These are phyloP conservation scores for Ophiocordyceps sinensis DNA, from an alignment of 2,329 filamentous ascomycete species.

Conservation along the genomic window DNA sequence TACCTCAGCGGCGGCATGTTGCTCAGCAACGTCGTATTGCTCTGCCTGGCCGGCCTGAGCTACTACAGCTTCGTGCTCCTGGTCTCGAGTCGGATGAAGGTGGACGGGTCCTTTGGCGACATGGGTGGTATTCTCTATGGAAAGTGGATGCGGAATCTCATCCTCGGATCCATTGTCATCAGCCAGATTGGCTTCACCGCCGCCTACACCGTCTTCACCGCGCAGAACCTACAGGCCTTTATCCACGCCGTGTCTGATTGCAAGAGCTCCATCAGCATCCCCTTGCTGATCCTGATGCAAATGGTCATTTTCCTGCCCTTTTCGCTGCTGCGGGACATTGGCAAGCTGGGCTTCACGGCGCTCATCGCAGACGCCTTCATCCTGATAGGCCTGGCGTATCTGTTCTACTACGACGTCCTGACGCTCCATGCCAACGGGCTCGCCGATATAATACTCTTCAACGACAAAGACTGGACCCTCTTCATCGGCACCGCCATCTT, in stretches of 20 bases:
- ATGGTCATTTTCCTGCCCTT: conserved; percentile 91
- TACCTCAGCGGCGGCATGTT: conserved; percentile 96
- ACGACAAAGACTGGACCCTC: conserved; percentile 81
- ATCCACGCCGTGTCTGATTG: conserved; percentile 84
- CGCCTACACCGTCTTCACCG: conserved; percentile 93
- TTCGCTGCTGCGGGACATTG: conserved; percentile 88
- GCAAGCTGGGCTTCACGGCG: conserved; percentile 90
- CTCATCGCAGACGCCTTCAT: conserved; percentile 92
- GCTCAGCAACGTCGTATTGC: conserved; percentile 84
- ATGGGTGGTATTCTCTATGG: conserved; percentile 89
- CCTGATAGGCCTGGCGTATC: conserved; percentile 75
- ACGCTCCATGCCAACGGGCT: conserved; percentile 66
- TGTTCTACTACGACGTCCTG: conserved; percentile 88
- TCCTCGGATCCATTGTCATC: conserved; percentile 82
- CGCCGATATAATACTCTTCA: conserved; percentile 82
- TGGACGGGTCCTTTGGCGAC: conserved; percentile 93
- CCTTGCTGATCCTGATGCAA: conserved; percentile 84
- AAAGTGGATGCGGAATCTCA: conserved; percentile 74
- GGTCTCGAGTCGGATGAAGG: conserved; percentile 68
- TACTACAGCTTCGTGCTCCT: conserved; percentile 97
- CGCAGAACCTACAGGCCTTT: conserved; percentile 89
- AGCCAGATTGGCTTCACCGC: conserved; percentile 92
- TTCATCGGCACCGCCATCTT: conserved; percentile 99
- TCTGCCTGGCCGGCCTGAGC: conserved; percentile 71
- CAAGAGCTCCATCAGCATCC: conserved; percentile 71